Conservation (phyloP, 768 basidiomycete genomes). For the Lactarius vividus region DNA sequence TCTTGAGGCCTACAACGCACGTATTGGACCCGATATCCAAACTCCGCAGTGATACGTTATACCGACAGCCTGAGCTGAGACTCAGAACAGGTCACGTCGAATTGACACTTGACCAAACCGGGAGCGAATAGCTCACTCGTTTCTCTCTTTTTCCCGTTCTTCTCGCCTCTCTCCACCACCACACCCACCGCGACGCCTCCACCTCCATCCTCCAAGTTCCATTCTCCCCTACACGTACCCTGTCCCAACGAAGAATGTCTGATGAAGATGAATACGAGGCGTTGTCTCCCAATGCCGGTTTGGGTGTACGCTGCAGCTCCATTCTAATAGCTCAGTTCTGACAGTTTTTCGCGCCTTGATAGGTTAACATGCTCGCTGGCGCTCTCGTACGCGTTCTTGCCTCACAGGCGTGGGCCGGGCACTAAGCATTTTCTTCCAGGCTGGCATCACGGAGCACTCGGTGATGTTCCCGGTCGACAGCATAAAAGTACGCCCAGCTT, state of each 20-base stretch:
- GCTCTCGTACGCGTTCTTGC: conserved; percentile 67
- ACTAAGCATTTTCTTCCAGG: conserved; percentile 46
- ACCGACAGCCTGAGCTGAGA: background rate
- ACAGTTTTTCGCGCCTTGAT: conserved; percentile 7
- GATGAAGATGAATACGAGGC: conserved; percentile 64
- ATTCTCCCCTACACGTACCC: background rate
- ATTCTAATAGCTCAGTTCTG: conserved; percentile 14
- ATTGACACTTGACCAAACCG: background rate
- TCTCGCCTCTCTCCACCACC: background rate
- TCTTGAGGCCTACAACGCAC: background rate
- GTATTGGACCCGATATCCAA: background rate
- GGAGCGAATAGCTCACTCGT: background rate
- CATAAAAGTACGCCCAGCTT: conserved; percentile 71
- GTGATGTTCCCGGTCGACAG: conserved; percentile 99
- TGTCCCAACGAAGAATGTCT: conserved; percentile 35
- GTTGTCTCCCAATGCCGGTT: conserved; percentile 72
- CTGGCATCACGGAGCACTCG: conserved; percentile 97
- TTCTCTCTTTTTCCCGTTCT: background rate
- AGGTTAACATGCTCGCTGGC: conserved; percentile 98
- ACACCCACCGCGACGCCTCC: conserved; percentile 2
- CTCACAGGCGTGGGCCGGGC: background rate
- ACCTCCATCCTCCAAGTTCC: background rate
- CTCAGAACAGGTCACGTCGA: background rate
- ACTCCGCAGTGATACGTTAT: background rate
- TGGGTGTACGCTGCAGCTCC: conserved; percentile 51